Evolutionary conservation across 2,329 filamentous ascomycete species (phyloP).

Genomic region (Fusarium ramigenum): DNA sequence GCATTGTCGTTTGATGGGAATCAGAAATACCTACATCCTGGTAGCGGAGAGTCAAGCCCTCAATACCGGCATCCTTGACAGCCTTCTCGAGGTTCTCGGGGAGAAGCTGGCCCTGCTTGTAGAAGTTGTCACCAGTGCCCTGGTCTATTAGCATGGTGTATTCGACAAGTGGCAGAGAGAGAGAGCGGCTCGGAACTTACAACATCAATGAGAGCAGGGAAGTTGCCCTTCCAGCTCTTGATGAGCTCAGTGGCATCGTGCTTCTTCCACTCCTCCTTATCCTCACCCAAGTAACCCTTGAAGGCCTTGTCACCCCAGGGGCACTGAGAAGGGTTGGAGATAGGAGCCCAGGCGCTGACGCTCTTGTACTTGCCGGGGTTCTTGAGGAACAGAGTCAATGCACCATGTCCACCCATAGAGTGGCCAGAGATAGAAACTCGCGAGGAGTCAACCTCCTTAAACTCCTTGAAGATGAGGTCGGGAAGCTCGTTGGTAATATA

Average conservation of each 20-base stretch:
- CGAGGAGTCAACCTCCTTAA: conserved; percentile 72
- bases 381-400: conserved; percentile 89
- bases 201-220: conserved; percentile 89
- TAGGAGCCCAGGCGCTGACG: conserved; percentile 90
- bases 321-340: conserved; percentile 84
- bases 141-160: conserved; percentile 44
- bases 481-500: conserved; percentile 95
- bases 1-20: background rate
- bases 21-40: conserved; percentile 66
- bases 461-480: conserved; percentile 74
- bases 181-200: conserved; percentile 58
- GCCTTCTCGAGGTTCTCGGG: conserved; percentile 91
- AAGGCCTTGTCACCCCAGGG: conserved; percentile 98
- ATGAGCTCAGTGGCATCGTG: conserved; percentile 94
- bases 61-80: conserved; percentile 77
- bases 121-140: conserved; percentile 96
- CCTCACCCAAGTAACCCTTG: conserved; percentile 83
- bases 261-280: conserved; percentile 81
- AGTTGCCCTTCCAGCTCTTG: conserved; percentile 73
- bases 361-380: conserved; percentile 90
- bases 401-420: conserved; percentile 97
- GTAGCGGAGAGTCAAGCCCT: conserved; percentile 81
- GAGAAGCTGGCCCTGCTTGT: conserved; percentile 90
- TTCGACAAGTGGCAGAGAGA: no score
- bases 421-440: conserved; percentile 90